Base-by-base conservation (phyloP, 176 grass and related monocot genomes). In the Oryza australiensis region DNA sequence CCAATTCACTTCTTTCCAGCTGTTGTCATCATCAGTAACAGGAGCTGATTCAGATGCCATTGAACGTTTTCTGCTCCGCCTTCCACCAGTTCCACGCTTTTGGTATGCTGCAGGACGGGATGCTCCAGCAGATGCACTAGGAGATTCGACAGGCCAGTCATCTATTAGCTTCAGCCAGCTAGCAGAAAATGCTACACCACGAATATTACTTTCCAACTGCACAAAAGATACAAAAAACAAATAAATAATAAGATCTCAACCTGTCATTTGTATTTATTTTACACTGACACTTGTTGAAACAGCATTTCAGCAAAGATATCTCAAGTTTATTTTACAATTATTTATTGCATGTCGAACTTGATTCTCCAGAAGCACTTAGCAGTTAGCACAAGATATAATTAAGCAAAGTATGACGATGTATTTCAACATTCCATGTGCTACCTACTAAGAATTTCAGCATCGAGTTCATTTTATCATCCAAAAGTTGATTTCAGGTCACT, bases 121-220 rank as follows among this genome's bases (percentile, higher is more conserved):
- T 89, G 82, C 67, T 77, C 91, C 89, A 24, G 26, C 26, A 34
- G 68, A 80, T 73, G 68, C 45, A 83, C 84, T 76, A 78, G 91
- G 81, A 80, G 83, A 88, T 77, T 92, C 85, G 33, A 82, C 37
- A 43, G 87, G 86, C 74, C 91, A 89, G 45, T 95, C 93, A 67
- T 93, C 91, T 42, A 90, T 73, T 63, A 91, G 77, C 80, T 94
- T 99, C 41, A 91, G 90, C 97, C 97, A 99, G 38, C 79, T 89
- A 80, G 82, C 75, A 76, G 83, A 92, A 77, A 99, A 91, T 73
- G 93, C 85, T 80, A 99, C 87, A 80, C 76, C 87, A 75, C 91
- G 89, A 69, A 99, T 92, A 79, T 89, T 95, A 73, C 80, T 90
- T 85, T 99, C 97, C 85, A 99, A 64, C 97, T 96, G 91, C 85